Percentiles rank a stretch among this genome's conserved stretches.
phyloP scores from a whole-genome alignment of 495 filamentous ascomycete species.

The Opeltia flavorubescens region DNA sequence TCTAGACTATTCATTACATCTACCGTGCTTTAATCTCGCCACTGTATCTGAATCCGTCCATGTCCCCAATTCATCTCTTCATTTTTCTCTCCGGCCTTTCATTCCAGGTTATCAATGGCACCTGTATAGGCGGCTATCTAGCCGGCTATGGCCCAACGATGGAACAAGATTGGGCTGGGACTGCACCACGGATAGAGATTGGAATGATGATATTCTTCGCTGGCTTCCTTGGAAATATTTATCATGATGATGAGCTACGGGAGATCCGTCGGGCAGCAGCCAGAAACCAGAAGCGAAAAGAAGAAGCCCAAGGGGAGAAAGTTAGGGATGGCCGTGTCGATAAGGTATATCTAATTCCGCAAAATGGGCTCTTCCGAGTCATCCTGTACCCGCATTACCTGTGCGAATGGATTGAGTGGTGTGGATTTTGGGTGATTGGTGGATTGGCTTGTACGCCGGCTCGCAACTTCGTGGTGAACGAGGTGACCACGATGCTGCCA shows the following conservation, averaged over 20 bases:
- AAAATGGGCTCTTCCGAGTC: slow-evolving; percentile 64
- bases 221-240: slow-evolving; percentile 70
- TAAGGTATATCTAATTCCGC: slow-evolving; percentile 85
- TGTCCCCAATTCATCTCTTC: slow-evolving; percentile 68
- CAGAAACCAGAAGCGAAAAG: slow-evolving; percentile 27
- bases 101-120: slow-evolving; percentile 73
- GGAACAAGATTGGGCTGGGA: slow-evolving; percentile 38
- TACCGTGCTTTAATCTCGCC: slow-evolving; percentile 79
- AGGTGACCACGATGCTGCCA: slow-evolving; percentile 79
- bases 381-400: slow-evolving; percentile 89
- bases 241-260: slow-evolving; percentile 64
- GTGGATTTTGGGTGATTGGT: slow-evolving; percentile 66
- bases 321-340: slow-evolving; percentile 32
- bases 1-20: slow-evolving; percentile 57
- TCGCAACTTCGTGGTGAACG: slow-evolving; percentile 69
- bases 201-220: slow-evolving; percentile 48
- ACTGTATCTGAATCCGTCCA: slow-evolving; percentile 64
- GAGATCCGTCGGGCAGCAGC: slow-evolving; percentile 54
- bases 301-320: slow-evolving; percentile 19
- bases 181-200: slow-evolving; percentile 18
- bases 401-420: slow-evolving; percentile 93
- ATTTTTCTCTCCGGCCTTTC: slow-evolving; percentile 43
- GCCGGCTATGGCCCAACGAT: slow-evolving; percentile 58
- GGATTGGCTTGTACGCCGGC: slow-evolving; percentile 55
- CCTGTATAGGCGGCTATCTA: slow-evolving; percentile 66